These are phyloP conservation scores for Gonium pectorale DNA, from an alignment of 139 green algal genomes.

Conservation along the genomic window DNA sequence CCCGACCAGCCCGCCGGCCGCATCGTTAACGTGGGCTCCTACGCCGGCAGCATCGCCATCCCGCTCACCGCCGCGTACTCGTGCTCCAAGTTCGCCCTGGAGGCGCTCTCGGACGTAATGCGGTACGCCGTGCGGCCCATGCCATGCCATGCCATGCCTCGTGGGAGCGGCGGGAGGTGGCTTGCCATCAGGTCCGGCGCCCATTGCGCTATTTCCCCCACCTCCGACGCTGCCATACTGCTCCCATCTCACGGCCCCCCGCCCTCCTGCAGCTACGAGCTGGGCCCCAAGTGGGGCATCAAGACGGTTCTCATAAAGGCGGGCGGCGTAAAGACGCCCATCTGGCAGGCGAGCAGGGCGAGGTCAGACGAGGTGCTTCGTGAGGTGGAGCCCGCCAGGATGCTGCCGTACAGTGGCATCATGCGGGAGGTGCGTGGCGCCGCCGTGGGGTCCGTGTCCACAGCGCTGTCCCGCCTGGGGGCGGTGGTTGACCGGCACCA, in stretches of 20 bases:
- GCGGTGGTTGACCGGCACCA: too few species aligned
- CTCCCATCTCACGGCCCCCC: too few species aligned
- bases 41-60: slow-evolving; percentile 39
- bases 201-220: too few species aligned
- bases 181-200: too few species aligned
- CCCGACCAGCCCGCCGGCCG: slow-evolving; percentile 1
- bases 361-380: neutral
- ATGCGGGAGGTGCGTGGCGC: slow-evolving; percentile 19
- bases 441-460: too few species aligned
- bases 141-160: too few species aligned
- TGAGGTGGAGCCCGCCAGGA: neutral
- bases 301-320: slow-evolving; percentile 30
- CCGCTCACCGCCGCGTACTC: slow-evolving; percentile 45
- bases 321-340: slow-evolving; percentile 31
- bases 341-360: slow-evolving; percentile 25
- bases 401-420: slow-evolving; percentile 39
- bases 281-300: slow-evolving; percentile 29
- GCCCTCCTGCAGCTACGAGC: slow-evolving; percentile 45
- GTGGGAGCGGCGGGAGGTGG: too few species aligned
- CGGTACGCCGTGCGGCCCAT: too few species aligned
- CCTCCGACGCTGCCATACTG: too few species aligned
- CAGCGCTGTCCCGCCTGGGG: too few species aligned
- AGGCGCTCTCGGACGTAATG: slow-evolving; percentile 47
- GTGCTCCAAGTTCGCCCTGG: slow-evolving; percentile 49
- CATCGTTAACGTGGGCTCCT: slow-evolving; percentile 39